Percentiles rank a stretch among this genome's conserved stretches.
phyloP scores from a whole-genome alignment of 169 alveolate genomes.

The Babesia ovata region DNA sequence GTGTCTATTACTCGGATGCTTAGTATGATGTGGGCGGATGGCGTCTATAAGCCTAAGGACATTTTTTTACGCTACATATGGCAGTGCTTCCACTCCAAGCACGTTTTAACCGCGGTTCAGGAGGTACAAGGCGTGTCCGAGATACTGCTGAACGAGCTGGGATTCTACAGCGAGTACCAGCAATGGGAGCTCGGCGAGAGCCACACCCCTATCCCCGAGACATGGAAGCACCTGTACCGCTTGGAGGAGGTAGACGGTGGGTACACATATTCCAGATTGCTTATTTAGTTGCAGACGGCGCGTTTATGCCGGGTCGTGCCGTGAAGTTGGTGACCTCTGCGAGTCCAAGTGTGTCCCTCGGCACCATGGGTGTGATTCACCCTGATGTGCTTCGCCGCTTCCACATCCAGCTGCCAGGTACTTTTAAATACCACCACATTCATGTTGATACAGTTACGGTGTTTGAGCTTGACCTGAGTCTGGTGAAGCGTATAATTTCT shows the following conservation, averaged over 20 bases:
- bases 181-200: slow-evolving; percentile 68
- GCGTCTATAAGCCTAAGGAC: neutral
- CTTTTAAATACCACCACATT: neutral
- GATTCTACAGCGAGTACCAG: slow-evolving; percentile 79
- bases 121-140: slow-evolving; percentile 89
- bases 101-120: neutral
- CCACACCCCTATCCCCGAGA: slow-evolving; percentile 71
- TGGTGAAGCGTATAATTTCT: slow-evolving; percentile 18
- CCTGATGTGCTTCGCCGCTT: slow-evolving; percentile 91
- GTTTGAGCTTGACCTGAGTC: slow-evolving; percentile 66
- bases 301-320: slow-evolving; percentile 84
- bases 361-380: slow-evolving; percentile 92
- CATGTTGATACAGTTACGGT: slow-evolving; percentile 74
- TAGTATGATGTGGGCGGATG: no score
- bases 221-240: slow-evolving; percentile 49
- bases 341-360: slow-evolving; percentile 71
- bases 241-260: slow-evolving; percentile 67
- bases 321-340: slow-evolving; percentile 59
- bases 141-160: slow-evolving; percentile 75
- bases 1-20: neutral
- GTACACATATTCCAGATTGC: slow-evolving; percentile 18
- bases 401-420: slow-evolving; percentile 86
- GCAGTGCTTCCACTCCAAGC: neutral
- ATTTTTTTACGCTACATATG: neutral
- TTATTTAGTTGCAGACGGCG: slow-evolving; percentile 38